These are phyloP conservation scores for Alectoria sarmentosa DNA, from an alignment of 495 filamentous ascomycete species.

Conservation along the genomic window DNA sequence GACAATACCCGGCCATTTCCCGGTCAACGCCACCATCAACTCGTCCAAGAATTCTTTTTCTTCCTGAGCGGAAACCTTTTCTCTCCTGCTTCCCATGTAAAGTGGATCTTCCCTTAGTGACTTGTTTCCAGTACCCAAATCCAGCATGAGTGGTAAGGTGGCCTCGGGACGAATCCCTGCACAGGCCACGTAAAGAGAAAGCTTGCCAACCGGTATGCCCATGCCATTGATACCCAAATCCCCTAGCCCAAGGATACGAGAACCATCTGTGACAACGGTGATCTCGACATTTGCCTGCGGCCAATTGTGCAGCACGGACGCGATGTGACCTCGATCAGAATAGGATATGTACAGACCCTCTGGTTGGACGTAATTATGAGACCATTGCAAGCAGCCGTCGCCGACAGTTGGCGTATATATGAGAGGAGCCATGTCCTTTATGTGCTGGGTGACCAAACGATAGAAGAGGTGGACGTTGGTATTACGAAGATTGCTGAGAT, in stretches of 20 bases:
- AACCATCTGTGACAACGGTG: conserved; percentile 94
- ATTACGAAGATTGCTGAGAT: conserved; percentile 79
- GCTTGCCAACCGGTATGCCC: conserved; percentile 94
- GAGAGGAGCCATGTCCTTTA: conserved; percentile 84
- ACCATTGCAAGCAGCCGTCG: conserved; percentile 93
- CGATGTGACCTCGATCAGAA: conserved; percentile 77
- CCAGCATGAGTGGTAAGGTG: conserved; percentile 86
- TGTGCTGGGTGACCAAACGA: conserved; percentile 81
- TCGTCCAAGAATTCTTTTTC: conserved; percentile 95
- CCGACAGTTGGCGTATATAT: conserved; percentile 98
- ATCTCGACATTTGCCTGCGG: conserved; percentile 84
- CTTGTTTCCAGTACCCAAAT: conserved; percentile 89
- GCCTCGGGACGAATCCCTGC: conserved; percentile 90
- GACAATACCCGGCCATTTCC: conserved; percentile 86
- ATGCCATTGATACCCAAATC: conserved; percentile 97
- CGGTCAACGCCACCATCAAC: conserved; percentile 86
- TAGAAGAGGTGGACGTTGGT: conserved; percentile 94
- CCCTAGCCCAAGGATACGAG: conserved; percentile 89
- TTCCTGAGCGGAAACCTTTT: conserved; percentile 72
- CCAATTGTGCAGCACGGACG: conserved; percentile 82
- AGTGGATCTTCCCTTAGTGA: conserved; percentile 81
- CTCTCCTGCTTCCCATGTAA: conserved; percentile 82
- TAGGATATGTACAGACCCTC: conserved; percentile 93
- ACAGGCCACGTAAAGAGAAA: conserved; percentile 90
- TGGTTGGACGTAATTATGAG: conserved; percentile 88